Conservation (phyloP, 805 yeast genomes). For the Komagataella populi region DNA sequence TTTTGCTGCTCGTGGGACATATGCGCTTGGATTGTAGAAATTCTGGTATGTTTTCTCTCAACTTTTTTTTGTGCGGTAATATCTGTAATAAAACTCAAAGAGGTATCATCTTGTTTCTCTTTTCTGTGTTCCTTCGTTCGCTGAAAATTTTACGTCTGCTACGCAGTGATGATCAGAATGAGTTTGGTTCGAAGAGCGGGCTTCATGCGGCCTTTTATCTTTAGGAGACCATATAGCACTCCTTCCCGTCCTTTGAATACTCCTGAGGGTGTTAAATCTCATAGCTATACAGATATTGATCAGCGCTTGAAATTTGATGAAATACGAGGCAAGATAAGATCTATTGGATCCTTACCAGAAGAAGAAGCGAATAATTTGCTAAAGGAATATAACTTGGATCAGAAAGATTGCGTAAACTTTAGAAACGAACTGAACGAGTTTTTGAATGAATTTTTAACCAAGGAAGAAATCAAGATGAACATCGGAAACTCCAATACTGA, state of each 20-base stretch:
- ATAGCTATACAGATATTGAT: neutral
- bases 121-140: neutral
- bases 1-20: constrained; percentile 31
- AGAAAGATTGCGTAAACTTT: neutral
- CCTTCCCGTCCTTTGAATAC: neutral
- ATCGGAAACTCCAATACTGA: neutral
- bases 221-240: neutral
- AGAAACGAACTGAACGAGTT: neutral
- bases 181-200: neutral
- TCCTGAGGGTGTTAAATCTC: neutral
- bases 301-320: neutral
- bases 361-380: neutral
- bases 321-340: neutral
- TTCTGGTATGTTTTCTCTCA: neutral
- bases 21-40: neutral
- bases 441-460: neutral
- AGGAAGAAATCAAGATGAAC: neutral
- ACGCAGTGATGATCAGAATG: neutral
- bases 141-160: neutral
- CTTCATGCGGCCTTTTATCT: neutral
- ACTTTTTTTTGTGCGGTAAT: too few relatives aligned
- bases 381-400: neutral
- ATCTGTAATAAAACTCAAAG: neutral
- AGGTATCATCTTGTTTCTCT: neutral
- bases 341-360: neutral